These are phyloP conservation scores for Colletotrichum shisoi DNA, from an alignment of 2,329 filamentous ascomycete genomes.

Conservation along the genomic window DNA sequence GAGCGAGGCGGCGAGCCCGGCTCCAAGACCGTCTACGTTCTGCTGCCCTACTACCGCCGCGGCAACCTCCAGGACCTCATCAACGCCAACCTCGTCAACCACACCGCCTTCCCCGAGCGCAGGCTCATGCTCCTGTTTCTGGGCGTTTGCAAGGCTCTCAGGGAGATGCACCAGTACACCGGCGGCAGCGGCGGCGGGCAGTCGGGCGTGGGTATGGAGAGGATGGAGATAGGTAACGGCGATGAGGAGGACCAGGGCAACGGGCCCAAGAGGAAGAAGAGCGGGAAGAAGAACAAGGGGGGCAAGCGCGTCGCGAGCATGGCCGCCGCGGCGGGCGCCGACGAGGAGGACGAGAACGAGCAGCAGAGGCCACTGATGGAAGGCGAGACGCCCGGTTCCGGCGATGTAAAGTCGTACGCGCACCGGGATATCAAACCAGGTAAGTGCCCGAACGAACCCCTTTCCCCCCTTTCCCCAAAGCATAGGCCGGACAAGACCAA, in stretches of 20 bases:
- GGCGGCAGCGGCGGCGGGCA: conserved; percentile 49
- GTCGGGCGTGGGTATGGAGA: conserved; percentile 52
- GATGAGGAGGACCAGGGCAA: conserved; percentile 52
- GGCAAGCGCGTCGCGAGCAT: conserved; percentile 44
- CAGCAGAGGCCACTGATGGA: conserved; percentile 87
- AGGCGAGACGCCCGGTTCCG: conserved; percentile 74
- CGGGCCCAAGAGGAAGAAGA: conserved; percentile 45
- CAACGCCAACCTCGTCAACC: conserved; percentile 97
- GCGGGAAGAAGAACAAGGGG: conserved; percentile 50
- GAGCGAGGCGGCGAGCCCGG: conserved; percentile 69
- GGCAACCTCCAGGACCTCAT: conserved; percentile 98
- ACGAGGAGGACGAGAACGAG: conserved; percentile 74
- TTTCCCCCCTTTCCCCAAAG: background rate
- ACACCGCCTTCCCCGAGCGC: conserved; percentile 86
- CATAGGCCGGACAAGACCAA: background rate
- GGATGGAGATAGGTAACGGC: conserved; percentile 61
- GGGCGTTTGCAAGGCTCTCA: conserved; percentile 87
- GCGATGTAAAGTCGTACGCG: conserved; percentile 80
- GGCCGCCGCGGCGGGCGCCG: conserved; percentile 53
- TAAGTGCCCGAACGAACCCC: conserved; percentile 51
- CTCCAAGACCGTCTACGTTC: conserved; percentile 94
- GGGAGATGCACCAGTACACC: conserved; percentile 89
- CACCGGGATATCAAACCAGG: conserved; percentile 98
- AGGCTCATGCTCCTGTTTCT: conserved; percentile 89
- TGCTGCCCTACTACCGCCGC: conserved; percentile 92